Conservation (phyloP, 1,284 basidiomycete species). For the Moesziomyces parantarcticus region DNA sequence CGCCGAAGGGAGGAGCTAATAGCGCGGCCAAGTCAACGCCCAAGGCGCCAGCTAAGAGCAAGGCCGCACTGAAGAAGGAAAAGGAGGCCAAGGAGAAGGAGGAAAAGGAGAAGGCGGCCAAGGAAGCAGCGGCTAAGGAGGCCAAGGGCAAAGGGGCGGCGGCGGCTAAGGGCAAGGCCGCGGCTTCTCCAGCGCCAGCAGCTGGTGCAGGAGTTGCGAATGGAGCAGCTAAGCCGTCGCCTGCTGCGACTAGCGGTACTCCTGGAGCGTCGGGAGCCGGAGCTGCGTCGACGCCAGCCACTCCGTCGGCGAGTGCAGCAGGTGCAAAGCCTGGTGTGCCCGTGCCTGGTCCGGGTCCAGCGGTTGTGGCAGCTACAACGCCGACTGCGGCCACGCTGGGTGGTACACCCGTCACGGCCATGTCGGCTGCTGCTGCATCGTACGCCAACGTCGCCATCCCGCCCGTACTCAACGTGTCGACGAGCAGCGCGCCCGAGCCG, state of each 20-base stretch:
- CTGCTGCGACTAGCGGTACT: constrained; percentile 11
- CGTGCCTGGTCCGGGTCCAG: background rate
- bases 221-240: constrained; percentile 12
- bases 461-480: constrained; percentile 43
- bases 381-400: constrained; percentile 6
- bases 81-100: constrained; percentile 34
- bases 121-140: constrained; percentile 22
- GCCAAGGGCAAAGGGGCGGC: constrained; percentile 18
- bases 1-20: constrained; percentile 11
- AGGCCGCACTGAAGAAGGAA: constrained; percentile 37
- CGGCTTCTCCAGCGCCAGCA: constrained; percentile 10
- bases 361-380: background rate
- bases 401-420: constrained; percentile 20
- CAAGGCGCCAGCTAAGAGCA: constrained; percentile 36
- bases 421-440: constrained; percentile 29
- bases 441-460: constrained; percentile 45
- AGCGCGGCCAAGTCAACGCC: constrained; percentile 26
- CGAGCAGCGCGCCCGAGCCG: constrained; percentile 45
- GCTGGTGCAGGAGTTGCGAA: constrained; percentile 5
- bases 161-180: constrained; percentile 18
- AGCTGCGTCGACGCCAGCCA: constrained; percentile 1
- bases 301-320: background rate
- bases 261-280: constrained; percentile 1
- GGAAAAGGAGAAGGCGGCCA: constrained; percentile 39
- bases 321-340: background rate